phyloP scores from a whole-genome alignment of 768 basidiomycete genomes.

The Flagelloscypha sp. region DNA sequence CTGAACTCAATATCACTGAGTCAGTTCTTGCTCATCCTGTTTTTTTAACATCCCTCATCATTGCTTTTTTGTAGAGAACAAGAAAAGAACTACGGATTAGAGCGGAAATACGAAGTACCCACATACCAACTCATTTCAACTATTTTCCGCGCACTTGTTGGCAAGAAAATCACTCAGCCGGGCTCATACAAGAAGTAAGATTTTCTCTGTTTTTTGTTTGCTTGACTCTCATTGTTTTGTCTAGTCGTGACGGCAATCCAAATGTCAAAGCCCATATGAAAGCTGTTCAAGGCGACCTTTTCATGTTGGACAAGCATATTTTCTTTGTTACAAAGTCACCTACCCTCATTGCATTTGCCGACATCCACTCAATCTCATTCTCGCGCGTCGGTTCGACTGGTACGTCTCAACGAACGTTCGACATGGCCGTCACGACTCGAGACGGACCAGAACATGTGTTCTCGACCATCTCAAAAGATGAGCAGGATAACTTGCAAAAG shows the following conservation, averaged over 20 bases:
- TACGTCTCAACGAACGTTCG: slow-evolving; percentile 86
- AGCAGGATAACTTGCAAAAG: slow-evolving; percentile 76
- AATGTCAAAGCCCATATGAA: slow-evolving; percentile 98
- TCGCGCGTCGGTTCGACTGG: slow-evolving; percentile 85
- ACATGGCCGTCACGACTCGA: slow-evolving; percentile 83
- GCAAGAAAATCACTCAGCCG: slow-evolving; percentile 86
- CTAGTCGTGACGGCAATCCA: slow-evolving; percentile 79
- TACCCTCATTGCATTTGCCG: slow-evolving; percentile 78
- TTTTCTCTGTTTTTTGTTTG: background rate
- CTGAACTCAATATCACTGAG: slow-evolving; percentile 90
- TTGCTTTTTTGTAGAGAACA: slow-evolving; percentile 48
- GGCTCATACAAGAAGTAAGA: slow-evolving; percentile 78
- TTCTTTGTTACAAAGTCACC: slow-evolving; percentile 98
- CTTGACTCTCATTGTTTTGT: background rate
- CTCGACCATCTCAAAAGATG: slow-evolving; percentile 92
- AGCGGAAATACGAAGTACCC: slow-evolving; percentile 91
- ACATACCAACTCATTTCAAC: slow-evolving; percentile 93
- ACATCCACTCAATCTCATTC: slow-evolving; percentile 87
- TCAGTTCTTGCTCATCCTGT: slow-evolving; percentile 29
- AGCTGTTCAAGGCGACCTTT: slow-evolving; percentile 92
- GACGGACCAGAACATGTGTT: slow-evolving; percentile 82
- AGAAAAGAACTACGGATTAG: slow-evolving; percentile 70
- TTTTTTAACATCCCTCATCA: slow-evolving; percentile 3
- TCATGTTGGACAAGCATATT: slow-evolving; percentile 95
- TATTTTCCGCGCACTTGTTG: slow-evolving; percentile 84